Conservation (phyloP, 202 grass and related monocot species). For the Alloteropsis angusta region DNA sequence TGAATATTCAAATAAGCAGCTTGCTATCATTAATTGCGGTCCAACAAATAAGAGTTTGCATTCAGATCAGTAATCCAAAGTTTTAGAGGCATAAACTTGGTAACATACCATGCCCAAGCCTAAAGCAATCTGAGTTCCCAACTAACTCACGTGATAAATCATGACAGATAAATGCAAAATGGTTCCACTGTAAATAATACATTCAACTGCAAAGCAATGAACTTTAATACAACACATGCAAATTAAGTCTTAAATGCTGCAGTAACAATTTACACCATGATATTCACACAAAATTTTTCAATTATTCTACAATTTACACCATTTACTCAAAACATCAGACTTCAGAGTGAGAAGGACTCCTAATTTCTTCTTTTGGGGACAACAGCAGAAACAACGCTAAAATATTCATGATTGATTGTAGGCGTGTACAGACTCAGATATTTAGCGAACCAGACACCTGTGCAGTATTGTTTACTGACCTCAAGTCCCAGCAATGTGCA, state of each 20-base stretch:
- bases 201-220: background rate
- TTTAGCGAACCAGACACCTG: background rate
- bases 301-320: too few relatives aligned
- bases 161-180: background rate
- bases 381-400: background rate
- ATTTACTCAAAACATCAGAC: background rate
- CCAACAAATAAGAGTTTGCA: background rate
- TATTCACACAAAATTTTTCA: too few relatives aligned
- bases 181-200: background rate
- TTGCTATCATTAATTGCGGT: background rate
- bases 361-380: background rate
- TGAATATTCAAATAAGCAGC: background rate
- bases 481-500: slow-evolving; percentile 93
- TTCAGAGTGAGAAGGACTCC: background rate
- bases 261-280: background rate
- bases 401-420: background rate
- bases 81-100: background rate
- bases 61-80: background rate
- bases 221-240: background rate
- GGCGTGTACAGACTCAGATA: background rate
- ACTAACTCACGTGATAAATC: background rate
- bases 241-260: background rate
- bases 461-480: slow-evolving; percentile 35
- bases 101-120: background rate
- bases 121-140: slow-evolving; percentile 14